Percentiles rank a stretch among this genome's conserved stretches.
These are phyloP conservation scores for Ascochyta lentis DNA, from an alignment of 2,329 filamentous ascomycete genomes.

Conservation along the genomic window DNA sequence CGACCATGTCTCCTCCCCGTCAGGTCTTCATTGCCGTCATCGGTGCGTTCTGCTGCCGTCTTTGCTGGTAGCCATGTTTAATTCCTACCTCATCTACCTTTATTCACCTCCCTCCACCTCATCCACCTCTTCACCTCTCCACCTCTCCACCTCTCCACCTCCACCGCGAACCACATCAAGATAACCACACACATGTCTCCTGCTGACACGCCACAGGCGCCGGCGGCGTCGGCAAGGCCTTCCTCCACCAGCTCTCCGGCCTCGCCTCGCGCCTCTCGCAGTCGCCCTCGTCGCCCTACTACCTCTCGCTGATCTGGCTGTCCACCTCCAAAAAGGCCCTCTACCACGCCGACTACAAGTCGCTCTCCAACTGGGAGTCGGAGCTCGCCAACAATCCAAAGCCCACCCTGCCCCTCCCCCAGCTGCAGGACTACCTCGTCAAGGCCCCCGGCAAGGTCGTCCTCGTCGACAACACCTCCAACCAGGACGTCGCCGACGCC, in stretches of 20 bases:
- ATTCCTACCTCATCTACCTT: no score
- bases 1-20: constrained; percentile 51
- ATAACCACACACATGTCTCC: no score
- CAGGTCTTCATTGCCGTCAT: constrained; percentile 58
- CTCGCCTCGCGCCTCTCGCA: constrained; percentile 67
- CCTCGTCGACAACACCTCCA: constrained; percentile 95
- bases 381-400: constrained; percentile 69
- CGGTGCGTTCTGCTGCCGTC: constrained; percentile 37
- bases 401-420: constrained; percentile 69
- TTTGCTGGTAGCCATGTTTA: not conserved
- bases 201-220: constrained; percentile 65
- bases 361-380: constrained; percentile 65
- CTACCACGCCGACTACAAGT: constrained; percentile 74
- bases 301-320: constrained; percentile 82
- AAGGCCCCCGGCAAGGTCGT: constrained; percentile 79
- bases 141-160: no score
- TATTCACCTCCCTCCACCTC: no score
- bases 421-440: constrained; percentile 79
- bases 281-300: constrained; percentile 64
- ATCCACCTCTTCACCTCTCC: no score
- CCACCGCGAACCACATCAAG: no score
- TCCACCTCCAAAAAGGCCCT: constrained; percentile 85
- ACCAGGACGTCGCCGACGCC: constrained; percentile 78
- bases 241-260: constrained; percentile 79
- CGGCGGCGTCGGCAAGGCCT: constrained; percentile 91